Percentiles rank a stretch among this genome's conserved stretches.
These are phyloP conservation scores for Claviceps sp. DNA, from an alignment of 2,329 filamentous ascomycete species.

Conservation along the genomic window DNA sequence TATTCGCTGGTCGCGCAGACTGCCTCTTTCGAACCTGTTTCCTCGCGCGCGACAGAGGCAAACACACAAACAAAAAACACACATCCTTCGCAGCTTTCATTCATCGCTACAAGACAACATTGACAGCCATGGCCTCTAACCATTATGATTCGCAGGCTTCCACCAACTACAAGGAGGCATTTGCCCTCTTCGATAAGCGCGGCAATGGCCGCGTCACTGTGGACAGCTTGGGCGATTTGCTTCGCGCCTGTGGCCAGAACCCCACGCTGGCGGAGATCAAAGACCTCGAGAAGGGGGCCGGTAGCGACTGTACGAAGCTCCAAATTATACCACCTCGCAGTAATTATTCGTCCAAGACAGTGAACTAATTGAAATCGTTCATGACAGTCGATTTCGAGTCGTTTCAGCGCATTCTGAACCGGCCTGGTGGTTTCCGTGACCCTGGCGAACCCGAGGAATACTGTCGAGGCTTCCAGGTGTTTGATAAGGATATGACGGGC, in stretches of 20 bases:
- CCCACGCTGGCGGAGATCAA: constrained; percentile 86
- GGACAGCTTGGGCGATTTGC: constrained; percentile 79
- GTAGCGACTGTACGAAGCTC: constrained; percentile 69
- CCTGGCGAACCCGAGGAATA: constrained; percentile 97
- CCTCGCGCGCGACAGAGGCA: neutral
- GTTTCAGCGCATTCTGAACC: constrained; percentile 93
- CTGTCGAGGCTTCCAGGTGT: constrained; percentile 96
- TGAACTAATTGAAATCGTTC: neutral
- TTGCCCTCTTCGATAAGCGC: constrained; percentile 98
- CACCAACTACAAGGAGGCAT: constrained; percentile 99
- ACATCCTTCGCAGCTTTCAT: neutral
- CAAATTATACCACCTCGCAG: no score
- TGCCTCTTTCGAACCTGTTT: no score
- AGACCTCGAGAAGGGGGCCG: constrained; percentile 82
- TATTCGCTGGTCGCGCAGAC: no score
- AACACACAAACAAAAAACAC: neutral
- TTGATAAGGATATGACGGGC: constrained; percentile 97
- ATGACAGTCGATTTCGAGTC: constrained; percentile 89
- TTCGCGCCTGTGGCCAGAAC: constrained; percentile 96
- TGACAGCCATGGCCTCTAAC: constrained; percentile 34
- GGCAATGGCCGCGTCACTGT: constrained; percentile 83
- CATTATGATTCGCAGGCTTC: constrained; percentile 47
- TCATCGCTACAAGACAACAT: neutral
- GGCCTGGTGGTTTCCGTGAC: constrained; percentile 94
- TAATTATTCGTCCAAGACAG: neutral